Base-by-base conservation (phyloP, 106 monocot genomes). In the Chionographis japonica region DNA sequence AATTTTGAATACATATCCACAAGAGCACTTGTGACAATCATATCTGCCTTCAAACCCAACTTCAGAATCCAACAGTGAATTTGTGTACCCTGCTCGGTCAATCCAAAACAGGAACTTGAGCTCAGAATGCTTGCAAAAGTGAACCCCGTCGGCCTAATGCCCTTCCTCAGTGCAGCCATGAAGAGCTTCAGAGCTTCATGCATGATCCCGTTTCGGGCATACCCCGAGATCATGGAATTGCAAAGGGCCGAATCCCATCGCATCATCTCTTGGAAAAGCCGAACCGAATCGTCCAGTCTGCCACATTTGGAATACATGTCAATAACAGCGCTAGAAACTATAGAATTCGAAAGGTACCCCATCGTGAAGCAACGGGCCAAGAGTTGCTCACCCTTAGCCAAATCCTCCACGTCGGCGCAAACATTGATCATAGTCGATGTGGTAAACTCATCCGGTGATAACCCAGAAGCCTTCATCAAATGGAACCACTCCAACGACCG, bases 271-370 rank as follows among this genome's bases (percentile, higher is more conserved):
- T 67, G 54, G 53, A 90, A 94, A 41, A 88, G 53, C 64, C 56
- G 67, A 54, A 90, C 18, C 8, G 94, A 81, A 72, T 69, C 58
- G 5, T 69, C 75, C 65, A 94, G 56, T 83, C 82, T 94, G 78
- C 79, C 90, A 87, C 85, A 94, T 51, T 76, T 72, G 42, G 87
- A 94, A 81, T 85, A 94, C 94, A 94, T 77, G 83, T 94, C 75
- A 87, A 90, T 83, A 78, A 83, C 60, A 74, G 87, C 75, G 50
- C 90, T 90, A 58, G 80, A 81, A 85, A 94, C 83, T 78, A 90
- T 74, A 72, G 85, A 83, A 75, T 90, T 94, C 8, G 73, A 73
- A 69, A 90, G 68, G 63, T 40, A 74, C 57, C 85, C 90, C 71
- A 85, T 63, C 78, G 80, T 85, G 74, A 94, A 74, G 67, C 84